These are phyloP conservation scores for Erysimum pusillum DNA, from an alignment of 441 rosid genomes.

Conservation along the genomic window DNA sequence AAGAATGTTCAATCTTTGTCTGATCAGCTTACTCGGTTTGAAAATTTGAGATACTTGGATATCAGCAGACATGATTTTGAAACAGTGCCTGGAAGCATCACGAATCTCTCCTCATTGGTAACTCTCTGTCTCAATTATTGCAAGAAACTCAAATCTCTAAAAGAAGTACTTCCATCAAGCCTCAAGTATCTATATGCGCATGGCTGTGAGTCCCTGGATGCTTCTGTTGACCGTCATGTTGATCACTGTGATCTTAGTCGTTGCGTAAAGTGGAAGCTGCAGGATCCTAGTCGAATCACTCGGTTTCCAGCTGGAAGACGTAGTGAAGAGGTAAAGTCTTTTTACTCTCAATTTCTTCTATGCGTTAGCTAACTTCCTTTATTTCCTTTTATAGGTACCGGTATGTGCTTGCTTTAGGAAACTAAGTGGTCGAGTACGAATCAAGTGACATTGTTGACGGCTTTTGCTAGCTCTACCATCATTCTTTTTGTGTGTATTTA, in stretches of 20 bases:
- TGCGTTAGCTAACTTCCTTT: not conserved
- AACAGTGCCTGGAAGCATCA: slow-evolving; percentile 46
- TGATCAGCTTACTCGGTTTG: slow-evolving; percentile 37
- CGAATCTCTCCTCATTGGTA: slow-evolving; percentile 40
- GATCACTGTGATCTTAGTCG: not conserved
- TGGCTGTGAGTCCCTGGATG: slow-evolving; percentile 45
- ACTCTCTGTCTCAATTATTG: slow-evolving; percentile 45
- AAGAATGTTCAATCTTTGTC: slow-evolving; percentile 43
- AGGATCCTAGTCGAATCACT: not conserved
- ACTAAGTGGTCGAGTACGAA: not conserved
- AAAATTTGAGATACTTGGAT: slow-evolving; percentile 39
- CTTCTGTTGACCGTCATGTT: not conserved
- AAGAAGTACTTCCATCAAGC: slow-evolving; percentile 41
- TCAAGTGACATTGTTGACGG: no score
- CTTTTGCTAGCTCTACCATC: no score
- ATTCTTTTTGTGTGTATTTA: no score
- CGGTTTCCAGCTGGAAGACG: not conserved
- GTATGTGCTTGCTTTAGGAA: not conserved
- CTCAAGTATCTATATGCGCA: slow-evolving; percentile 31
- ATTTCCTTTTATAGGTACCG: not conserved
- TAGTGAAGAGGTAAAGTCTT: not conserved
- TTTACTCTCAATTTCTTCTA: not conserved
- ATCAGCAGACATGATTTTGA: slow-evolving; percentile 47
- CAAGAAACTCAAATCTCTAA: slow-evolving; percentile 46
- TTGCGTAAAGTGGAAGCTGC: not conserved